Percentiles rank a stretch among this genome's conserved stretches.
Conservation (phyloP, 169 alveolate species). For the Babesia microti region DNA sequence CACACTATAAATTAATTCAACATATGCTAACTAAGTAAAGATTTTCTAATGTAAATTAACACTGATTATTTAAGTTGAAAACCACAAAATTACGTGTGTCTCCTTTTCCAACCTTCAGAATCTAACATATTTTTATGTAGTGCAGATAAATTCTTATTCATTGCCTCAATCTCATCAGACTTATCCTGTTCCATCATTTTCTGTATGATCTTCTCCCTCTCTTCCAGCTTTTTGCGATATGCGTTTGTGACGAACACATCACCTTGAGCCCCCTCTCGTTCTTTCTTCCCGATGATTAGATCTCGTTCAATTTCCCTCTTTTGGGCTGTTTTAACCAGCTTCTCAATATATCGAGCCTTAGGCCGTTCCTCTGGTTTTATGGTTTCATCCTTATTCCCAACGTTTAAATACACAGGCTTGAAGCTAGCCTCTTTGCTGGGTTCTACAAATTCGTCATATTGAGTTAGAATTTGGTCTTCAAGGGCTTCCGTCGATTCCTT, state of each 20-base stretch:
- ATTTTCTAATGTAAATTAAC: not conserved
- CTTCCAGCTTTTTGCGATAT: constrained; percentile 57
- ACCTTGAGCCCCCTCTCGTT: constrained; percentile 23
- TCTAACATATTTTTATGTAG: constrained; percentile 46
- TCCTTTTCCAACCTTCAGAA: constrained; percentile 35
- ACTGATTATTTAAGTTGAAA: not conserved
- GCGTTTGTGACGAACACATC: constrained; percentile 63
- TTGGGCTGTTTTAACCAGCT: constrained; percentile 49
- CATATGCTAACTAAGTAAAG: too few species aligned
- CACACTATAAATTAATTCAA: too few species aligned
- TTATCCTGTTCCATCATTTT: constrained; percentile 38
- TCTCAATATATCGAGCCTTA: constrained; percentile 54
- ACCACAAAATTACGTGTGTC: constrained; percentile 1
- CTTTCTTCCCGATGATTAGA: constrained; percentile 54
- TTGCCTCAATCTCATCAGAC: constrained; percentile 23
- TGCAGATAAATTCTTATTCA: constrained; percentile 41
- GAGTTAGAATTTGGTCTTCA: too few species aligned
- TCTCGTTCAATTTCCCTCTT: constrained; percentile 53
- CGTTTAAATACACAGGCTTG: too few species aligned
- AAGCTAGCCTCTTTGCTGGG: too few species aligned
- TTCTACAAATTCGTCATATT: too few species aligned
- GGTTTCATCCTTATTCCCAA: too few species aligned
- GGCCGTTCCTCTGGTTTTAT: too few species aligned
- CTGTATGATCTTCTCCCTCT: constrained; percentile 32
- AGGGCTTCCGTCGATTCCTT: too few species aligned